Evolutionary conservation across 2,329 filamentous ascomycete genomes (phyloP).

Genomic region (Calonectria hawksworthii): DNA sequence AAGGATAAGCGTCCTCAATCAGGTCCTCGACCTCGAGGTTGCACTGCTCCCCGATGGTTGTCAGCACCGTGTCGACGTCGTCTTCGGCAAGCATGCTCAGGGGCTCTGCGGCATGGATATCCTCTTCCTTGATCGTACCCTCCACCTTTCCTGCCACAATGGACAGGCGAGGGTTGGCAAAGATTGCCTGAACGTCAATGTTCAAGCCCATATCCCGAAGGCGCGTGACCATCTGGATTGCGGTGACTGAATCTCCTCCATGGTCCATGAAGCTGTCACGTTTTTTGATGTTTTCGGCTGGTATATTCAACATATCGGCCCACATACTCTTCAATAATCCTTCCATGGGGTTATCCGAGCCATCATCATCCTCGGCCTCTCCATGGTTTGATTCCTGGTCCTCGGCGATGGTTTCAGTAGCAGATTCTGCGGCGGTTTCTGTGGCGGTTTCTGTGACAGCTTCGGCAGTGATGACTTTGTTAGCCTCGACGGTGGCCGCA

Average conservation of each 20-base stretch:
- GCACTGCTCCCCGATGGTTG: neutral
- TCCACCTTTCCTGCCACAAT: neutral
- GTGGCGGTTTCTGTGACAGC: too few relatives aligned
- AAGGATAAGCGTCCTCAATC: constrained; percentile 27
- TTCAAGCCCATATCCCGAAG: neutral
- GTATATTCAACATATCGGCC: neutral
- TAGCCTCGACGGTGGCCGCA: too few relatives aligned
- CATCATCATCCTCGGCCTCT: neutral
- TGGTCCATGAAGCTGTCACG: neutral
- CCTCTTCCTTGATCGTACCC: neutral
- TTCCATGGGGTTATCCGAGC: neutral
- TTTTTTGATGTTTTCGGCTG: neutral
- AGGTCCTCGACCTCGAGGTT: neutral
- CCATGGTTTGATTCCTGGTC: neutral
- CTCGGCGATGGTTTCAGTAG: neutral
- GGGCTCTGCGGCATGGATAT: neutral
- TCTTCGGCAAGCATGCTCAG: neutral
- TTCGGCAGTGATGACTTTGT: too few relatives aligned
- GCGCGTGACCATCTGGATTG: neutral
- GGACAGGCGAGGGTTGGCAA: neutral
- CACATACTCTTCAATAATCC: neutral
- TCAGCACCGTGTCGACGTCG: neutral
- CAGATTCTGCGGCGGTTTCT: too few relatives aligned
- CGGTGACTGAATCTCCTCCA: neutral
- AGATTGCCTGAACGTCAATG: neutral